Percentiles rank a stretch among this genome's conserved stretches.
Conservation (phyloP, 1,139 yeast species). For the Candida albicans region DNA sequence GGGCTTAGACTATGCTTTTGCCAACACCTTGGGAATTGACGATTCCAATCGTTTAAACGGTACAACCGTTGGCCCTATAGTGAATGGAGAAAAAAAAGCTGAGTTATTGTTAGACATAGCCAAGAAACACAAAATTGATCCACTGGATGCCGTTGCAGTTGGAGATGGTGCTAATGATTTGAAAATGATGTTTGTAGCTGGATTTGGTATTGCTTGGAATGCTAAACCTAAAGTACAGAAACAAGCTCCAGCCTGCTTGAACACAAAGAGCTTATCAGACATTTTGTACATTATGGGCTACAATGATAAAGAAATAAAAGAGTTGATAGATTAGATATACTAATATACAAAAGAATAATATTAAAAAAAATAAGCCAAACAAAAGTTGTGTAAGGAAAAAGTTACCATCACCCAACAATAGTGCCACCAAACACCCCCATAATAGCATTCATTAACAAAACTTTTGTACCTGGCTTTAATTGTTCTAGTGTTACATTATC, state of each 20-base stretch:
- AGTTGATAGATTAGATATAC: conserved; percentile 18
- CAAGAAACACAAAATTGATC: conserved; percentile 54
- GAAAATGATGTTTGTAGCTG: conserved; percentile 88
- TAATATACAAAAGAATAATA: background rate
- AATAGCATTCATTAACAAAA: conserved; percentile 77
- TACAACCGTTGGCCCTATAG: conserved; percentile 68
- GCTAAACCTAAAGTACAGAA: conserved; percentile 91
- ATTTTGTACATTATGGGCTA: conserved; percentile 81
- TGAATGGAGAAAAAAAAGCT: conserved; percentile 85
- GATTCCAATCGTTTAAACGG: conserved; percentile 54
- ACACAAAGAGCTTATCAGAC: conserved; percentile 67
- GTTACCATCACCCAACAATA: conserved; percentile 22
- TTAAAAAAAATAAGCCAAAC: background rate
- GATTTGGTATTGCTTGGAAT: conserved; percentile 95
- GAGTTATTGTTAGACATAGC: conserved; percentile 70
- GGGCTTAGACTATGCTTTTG: conserved; percentile 83
- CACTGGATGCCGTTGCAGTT: conserved; percentile 70
- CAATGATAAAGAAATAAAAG: conserved; percentile 54
- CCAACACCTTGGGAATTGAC: conserved; percentile 65
- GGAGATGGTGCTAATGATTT: conserved; percentile 98
- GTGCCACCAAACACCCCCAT: conserved; percentile 75
- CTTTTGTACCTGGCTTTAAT: conserved; percentile 59
- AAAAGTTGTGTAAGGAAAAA: background rate
- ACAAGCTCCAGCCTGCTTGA: conserved; percentile 79
- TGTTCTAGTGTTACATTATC: conserved; percentile 45